phyloP scores from a whole-genome alignment of 2,329 filamentous ascomycete genomes.

The Dichotomopilus funicola region DNA sequence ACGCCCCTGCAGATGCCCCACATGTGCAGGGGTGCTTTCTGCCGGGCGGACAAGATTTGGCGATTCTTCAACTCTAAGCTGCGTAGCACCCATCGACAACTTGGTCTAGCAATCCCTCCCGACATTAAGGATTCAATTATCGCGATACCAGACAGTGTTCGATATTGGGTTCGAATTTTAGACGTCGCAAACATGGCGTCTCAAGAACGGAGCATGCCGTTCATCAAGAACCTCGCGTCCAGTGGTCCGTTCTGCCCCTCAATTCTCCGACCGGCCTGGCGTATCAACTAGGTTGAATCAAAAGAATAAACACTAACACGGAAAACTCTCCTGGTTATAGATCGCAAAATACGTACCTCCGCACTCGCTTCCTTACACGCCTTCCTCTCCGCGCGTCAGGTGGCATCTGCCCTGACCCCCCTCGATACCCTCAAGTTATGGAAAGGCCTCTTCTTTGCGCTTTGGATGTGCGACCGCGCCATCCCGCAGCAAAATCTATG shows the following conservation, averaged over 20 bases:
- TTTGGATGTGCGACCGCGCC: constrained; percentile 91
- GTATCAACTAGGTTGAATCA: too few species aligned
- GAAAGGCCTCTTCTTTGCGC: constrained; percentile 89
- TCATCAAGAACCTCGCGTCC: constrained; percentile 76
- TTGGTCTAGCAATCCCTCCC: background rate
- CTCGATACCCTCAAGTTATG: constrained; percentile 81
- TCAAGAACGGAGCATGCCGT: constrained; percentile 54
- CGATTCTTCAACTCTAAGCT: background rate
- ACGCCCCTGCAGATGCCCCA: background rate
- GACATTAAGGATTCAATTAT: background rate
- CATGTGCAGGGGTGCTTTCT: constrained; percentile 16
- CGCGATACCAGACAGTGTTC: background rate
- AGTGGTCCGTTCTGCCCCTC: constrained; percentile 54
- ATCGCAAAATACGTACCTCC: constrained; percentile 69
- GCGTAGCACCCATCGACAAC: background rate
- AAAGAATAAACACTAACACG: background rate
- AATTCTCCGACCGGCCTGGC: background rate
- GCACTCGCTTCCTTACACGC: constrained; percentile 70
- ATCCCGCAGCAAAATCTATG: constrained; percentile 81
- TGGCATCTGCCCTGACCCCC: constrained; percentile 49
- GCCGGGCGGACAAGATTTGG: constrained; percentile 25
- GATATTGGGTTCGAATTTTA: background rate
- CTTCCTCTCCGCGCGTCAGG: constrained; percentile 61
- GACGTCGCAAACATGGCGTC: constrained; percentile 31
- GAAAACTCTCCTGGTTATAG: constrained; percentile 36